Conservation (phyloP, 306 rosid genomes). For the Cucurbita maxima region DNA sequence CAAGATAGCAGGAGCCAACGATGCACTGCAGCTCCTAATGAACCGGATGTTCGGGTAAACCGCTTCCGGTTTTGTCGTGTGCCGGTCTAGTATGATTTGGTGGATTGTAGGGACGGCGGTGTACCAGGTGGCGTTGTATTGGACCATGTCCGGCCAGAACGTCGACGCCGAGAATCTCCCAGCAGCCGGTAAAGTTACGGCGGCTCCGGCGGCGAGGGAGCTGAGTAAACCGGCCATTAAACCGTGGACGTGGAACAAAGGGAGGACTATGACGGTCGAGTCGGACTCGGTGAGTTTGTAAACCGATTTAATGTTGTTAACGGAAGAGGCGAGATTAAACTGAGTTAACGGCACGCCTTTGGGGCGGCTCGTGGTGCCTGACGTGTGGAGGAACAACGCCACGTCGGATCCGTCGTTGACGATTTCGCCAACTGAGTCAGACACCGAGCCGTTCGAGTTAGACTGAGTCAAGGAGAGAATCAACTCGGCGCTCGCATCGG, state of each 20-base stretch:
- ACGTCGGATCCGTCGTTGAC: constrained; percentile 31
- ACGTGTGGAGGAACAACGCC: constrained; percentile 59
- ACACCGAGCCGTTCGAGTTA: neutral
- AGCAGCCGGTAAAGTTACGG: constrained; percentile 35
- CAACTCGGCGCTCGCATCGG: constrained; percentile 10
- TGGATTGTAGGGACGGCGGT: constrained; percentile 62
- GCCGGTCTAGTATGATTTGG: constrained; percentile 54
- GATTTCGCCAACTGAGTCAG: neutral
- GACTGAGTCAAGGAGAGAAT: constrained; percentile 10
- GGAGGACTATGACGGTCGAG: constrained; percentile 48
- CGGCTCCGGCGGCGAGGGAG: constrained; percentile 34
- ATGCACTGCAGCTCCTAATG: constrained; percentile 56
- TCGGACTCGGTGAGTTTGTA: constrained; percentile 47
- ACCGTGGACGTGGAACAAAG: constrained; percentile 57
- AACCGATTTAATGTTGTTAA: constrained; percentile 33
- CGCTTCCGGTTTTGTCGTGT: constrained; percentile 27
- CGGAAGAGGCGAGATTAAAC: constrained; percentile 31
- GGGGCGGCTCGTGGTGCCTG: constrained; percentile 65
- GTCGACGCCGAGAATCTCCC: constrained; percentile 57
- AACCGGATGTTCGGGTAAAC: constrained; percentile 50
- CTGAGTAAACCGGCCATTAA: constrained; percentile 35
- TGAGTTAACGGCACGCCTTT: constrained; percentile 60
- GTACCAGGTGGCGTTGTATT: constrained; percentile 47
- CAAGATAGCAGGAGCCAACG: constrained; percentile 41
- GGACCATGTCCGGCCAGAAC: constrained; percentile 49